phyloP scores from a whole-genome alignment of 1,284 basidiomycete species.

The Phellinidium pouzarii region DNA sequence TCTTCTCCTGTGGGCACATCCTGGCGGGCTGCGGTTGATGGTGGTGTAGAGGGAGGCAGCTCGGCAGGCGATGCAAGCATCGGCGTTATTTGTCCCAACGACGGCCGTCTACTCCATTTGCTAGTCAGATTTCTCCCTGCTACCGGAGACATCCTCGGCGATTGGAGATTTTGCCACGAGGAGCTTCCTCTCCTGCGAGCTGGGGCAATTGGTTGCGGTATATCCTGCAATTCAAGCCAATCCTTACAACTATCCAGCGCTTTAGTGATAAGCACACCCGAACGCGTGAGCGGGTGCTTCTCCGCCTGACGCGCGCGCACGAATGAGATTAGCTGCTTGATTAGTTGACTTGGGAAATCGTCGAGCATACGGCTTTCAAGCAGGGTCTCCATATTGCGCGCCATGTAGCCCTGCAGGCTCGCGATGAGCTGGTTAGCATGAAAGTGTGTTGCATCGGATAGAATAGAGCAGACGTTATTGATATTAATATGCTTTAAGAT shows the following conservation, averaged over 20 bases:
- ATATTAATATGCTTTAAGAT: slow-evolving; percentile 68
- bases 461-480: slow-evolving; percentile 76
- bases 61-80: slow-evolving; percentile 30
- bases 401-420: slow-evolving; percentile 77
- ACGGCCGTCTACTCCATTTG: slow-evolving; percentile 22
- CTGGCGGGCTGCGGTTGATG: slow-evolving; percentile 18
- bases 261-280: slow-evolving; percentile 45
- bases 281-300: slow-evolving; percentile 64
- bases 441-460: slow-evolving; percentile 79
- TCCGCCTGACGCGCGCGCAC: slow-evolving; percentile 57
- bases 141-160: slow-evolving; percentile 43
- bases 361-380: slow-evolving; percentile 78
- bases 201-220: slow-evolving; percentile 57
- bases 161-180: slow-evolving; percentile 33
- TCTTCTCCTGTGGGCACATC: slow-evolving; percentile 33
- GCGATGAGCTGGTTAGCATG: slow-evolving; percentile 66
- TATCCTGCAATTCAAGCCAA: slow-evolving; percentile 79
- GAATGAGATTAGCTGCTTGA: slow-evolving; percentile 63
- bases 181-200: slow-evolving; percentile 29
- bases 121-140: slow-evolving; percentile 22
- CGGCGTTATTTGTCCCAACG: slow-evolving; percentile 23
- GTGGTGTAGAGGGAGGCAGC: slow-evolving; percentile 22
- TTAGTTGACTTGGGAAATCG: slow-evolving; percentile 61
- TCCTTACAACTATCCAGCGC: slow-evolving; percentile 63
- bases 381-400: slow-evolving; percentile 82